Conservation (phyloP, 176 grass and related monocot species). For the Areca catechu region DNA sequence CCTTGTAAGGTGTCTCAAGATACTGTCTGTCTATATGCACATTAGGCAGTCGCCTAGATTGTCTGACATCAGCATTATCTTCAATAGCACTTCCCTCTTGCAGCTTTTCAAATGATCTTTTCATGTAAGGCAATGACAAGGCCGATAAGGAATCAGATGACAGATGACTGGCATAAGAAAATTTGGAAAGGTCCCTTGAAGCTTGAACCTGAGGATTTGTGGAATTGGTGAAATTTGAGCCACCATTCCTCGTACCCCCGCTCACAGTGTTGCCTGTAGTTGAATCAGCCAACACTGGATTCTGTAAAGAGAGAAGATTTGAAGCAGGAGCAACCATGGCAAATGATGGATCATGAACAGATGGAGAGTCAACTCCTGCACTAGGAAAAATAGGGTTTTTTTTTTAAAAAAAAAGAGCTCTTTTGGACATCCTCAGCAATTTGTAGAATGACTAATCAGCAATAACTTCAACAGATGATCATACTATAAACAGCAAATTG, state of each 20-base stretch:
- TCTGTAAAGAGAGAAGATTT: conserved; percentile 58
- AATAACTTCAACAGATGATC: too few relatives aligned
- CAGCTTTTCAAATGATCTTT: conserved; percentile 64
- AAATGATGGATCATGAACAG: conserved; percentile 71
- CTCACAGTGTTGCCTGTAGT: conserved; percentile 39
- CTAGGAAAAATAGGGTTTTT: conserved; percentile 54
- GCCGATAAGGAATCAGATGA: conserved; percentile 53
- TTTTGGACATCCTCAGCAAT: too few relatives aligned
- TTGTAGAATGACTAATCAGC: too few relatives aligned
- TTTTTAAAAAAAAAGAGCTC: conserved; percentile 27
- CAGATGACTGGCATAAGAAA: conserved; percentile 59
- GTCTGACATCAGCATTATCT: conserved; percentile 43
- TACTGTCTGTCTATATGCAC: conserved; percentile 52
- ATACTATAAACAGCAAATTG: not conserved
- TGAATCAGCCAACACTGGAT: conserved; percentile 53
- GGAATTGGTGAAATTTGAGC: conserved; percentile 44
- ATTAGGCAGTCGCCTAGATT: conserved; percentile 44
- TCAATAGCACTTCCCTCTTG: conserved; percentile 46
- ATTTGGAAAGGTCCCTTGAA: conserved; percentile 58
- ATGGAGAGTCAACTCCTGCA: conserved; percentile 93
- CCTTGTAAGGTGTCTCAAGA: conserved; percentile 61
- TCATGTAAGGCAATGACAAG: conserved; percentile 56
- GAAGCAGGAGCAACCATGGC: conserved; percentile 45
- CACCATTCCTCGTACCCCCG: conserved; percentile 62
- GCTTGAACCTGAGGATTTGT: conserved; percentile 35